Percentiles rank a stretch among this genome's conserved stretches.
These are phyloP conservation scores for Epichloe hybrida DNA, from an alignment of 2,329 filamentous ascomycete genomes.

Conservation along the genomic window DNA sequence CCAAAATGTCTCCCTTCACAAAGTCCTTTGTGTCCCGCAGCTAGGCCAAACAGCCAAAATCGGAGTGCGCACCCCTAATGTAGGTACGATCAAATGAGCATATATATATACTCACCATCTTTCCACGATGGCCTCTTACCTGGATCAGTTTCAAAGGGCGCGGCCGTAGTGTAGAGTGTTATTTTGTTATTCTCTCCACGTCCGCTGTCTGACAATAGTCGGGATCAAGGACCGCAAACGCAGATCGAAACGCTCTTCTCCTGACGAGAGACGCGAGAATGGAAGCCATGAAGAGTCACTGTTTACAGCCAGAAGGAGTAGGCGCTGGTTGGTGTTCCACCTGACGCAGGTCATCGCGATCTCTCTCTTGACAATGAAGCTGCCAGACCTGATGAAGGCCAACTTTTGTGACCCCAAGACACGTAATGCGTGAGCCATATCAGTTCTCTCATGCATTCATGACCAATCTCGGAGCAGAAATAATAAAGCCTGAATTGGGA, in stretches of 20 bases:
- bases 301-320: neutral
- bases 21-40: too few relatives aligned
- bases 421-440: neutral
- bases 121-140: neutral
- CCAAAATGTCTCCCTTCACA: too few relatives aligned
- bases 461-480: neutral
- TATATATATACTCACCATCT: neutral
- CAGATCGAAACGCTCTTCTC: neutral
- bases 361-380: neutral
- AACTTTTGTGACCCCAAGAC: neutral
- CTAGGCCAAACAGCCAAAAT: too few relatives aligned
- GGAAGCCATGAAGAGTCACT: neutral
- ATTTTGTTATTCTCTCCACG: neutral
- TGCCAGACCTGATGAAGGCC: neutral
- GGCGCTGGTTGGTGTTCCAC: neutral
- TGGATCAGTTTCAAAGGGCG: neutral
- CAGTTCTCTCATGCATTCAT: neutral
- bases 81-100: too few relatives aligned
- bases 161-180: neutral
- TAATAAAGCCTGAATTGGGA: too few relatives aligned
- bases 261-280: neutral
- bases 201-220: constrained; percentile 2
- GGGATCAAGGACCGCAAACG: neutral
- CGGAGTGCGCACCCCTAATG: too few relatives aligned
- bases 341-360: too few relatives aligned